These are phyloP conservation scores for Persicaria tinctoria DNA, from an alignment of 148 eudicot species.

Conservation along the genomic window DNA sequence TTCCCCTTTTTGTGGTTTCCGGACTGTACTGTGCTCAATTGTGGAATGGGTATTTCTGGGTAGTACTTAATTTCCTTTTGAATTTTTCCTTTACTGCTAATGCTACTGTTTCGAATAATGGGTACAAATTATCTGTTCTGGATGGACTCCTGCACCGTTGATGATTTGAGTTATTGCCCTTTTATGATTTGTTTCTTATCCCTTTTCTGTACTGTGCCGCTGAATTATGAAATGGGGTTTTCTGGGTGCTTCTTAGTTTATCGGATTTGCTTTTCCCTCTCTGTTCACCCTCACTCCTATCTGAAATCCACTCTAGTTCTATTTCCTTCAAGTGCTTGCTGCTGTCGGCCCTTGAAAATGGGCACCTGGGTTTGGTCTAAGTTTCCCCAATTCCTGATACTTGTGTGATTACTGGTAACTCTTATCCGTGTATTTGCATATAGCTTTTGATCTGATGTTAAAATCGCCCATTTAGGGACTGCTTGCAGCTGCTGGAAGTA, in stretches of 20 bases:
- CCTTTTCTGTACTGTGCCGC: neutral
- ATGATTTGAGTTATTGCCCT: neutral
- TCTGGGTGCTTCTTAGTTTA: neutral
- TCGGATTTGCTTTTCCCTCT: neutral
- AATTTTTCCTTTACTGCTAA: neutral
- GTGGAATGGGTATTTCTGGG: neutral
- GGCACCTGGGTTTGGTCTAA: neutral
- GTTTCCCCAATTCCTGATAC: neutral
- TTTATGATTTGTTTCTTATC: neutral
- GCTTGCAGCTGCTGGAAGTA: neutral
- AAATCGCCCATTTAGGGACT: neutral
- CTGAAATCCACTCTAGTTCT: neutral
- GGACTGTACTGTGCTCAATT: conserved; percentile 3
- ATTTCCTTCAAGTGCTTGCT: neutral
- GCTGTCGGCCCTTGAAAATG: neutral
- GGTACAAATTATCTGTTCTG: conserved; percentile 1
- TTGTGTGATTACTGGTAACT: neutral
- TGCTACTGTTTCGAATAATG: neutral
- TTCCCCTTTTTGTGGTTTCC: neutral
- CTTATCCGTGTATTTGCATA: neutral
- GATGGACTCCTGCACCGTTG: conserved; percentile 3
- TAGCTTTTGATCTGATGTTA: conserved; percentile 2
- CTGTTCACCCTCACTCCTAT: neutral
- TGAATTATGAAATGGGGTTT: neutral
- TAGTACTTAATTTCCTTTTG: conserved; percentile 1